These are phyloP conservation scores for Hypomontagnella monticulosa DNA, from an alignment of 495 filamentous ascomycete genomes.

Conservation along the genomic window DNA sequence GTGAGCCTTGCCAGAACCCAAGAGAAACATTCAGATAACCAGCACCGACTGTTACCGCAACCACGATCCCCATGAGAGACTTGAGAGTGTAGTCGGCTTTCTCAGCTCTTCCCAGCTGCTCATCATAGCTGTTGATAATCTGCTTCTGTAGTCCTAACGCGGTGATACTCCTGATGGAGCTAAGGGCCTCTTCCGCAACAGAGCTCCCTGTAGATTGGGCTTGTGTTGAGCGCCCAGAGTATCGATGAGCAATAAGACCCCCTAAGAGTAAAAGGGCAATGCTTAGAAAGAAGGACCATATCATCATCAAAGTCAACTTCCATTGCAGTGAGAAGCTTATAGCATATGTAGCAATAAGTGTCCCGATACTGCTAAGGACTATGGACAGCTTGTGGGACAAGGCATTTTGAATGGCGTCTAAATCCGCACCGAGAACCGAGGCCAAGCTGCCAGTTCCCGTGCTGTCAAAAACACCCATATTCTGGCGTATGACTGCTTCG, in stretches of 20 bases:
- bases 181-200: conserved; percentile 93
- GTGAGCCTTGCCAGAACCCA: too few species aligned
- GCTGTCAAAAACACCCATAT: conserved; percentile 92
- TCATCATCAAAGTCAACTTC: conserved; percentile 86
- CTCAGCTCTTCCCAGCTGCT: conserved; percentile 75
- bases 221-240: conserved; percentile 76
- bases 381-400: conserved; percentile 87
- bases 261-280: conserved; percentile 82
- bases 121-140: conserved; percentile 85
- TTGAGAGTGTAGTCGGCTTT: too few species aligned
- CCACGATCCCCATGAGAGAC: too few species aligned
- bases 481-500: conserved; percentile 83
- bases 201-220: conserved; percentile 86
- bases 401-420: conserved; percentile 86
- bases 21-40: too few species aligned
- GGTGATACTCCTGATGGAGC: conserved; percentile 87
- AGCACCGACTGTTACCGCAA: too few species aligned
- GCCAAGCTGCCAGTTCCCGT: conserved; percentile 92
- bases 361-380: conserved; percentile 75
- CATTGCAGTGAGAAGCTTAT: conserved; percentile 88
- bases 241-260: conserved; percentile 73
- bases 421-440: conserved; percentile 89
- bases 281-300: too few species aligned
- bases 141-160: conserved; percentile 94
- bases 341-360: conserved; percentile 87